Evolutionary conservation across 768 basidiomycete species (phyloP), one percentile per base, ranked within the genome.

Genomic region (Candolleomyces efflorescens): DNA sequence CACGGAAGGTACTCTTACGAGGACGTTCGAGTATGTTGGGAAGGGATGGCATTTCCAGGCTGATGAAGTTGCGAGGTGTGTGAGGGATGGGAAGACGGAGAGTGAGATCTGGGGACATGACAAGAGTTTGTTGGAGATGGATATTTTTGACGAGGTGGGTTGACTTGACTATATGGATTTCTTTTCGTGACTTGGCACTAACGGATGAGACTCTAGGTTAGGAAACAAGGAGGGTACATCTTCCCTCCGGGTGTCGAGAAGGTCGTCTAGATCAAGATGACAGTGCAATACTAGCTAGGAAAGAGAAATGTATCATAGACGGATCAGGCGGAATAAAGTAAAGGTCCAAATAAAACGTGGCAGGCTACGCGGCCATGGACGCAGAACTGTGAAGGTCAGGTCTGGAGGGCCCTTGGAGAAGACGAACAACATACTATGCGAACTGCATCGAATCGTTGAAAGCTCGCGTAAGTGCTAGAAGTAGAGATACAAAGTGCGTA

Each of bases 21-120:
- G 71, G 58, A 69, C 64, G 24, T 83, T 87, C 60, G 75, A 82
- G 43, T 86, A 86, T 64, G 71, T 78, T 3, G 90, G 90, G 10
- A 75, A 74, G 36, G 93, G 92, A 7, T 90, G 83, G 87, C 83
- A 91, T 69, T 95, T 86, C 70, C 82, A 94, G 70, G 92, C 92
- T 3, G 93, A 95, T 64, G 92, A 94, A 59, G 91, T 92, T 11
- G 92, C 90, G 17, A 72, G 90, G 49, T 90, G 88, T 65, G 74
- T 92, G 20, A 71, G 84, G 39, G 86, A 87, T 53, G 87, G 87
- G 2, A 90, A 87, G 75, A 72, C 73, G 23, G 85, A 94, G 71
- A 92, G 90, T 64, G 76, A 76, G 3, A 64, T 84, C 32, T 93
- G 92, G 90, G 80, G 85, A 1, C 87, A 87, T 63, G 82, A 85